Base-by-base conservation (phyloP, 148 eudicot genomes). In the Amaranthus palmeri region DNA sequence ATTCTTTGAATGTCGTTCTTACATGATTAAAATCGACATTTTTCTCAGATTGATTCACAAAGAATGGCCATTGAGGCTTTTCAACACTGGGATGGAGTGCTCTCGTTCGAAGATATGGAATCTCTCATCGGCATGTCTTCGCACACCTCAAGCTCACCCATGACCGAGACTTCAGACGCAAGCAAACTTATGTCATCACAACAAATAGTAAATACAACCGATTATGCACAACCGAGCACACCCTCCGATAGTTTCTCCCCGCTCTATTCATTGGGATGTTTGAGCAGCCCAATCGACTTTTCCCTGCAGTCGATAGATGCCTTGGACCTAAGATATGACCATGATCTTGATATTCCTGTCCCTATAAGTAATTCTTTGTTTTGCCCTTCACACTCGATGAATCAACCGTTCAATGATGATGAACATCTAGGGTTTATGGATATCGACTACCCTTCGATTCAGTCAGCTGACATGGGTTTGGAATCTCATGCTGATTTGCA, bases 31-130 rank as follows among this genome's bases (percentile, higher is more conserved):
- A 40, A 12, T 69, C 53, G 4, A n/a, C 42, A 6, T 40, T 50
- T 18, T 62, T 68, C 77, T 59, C 84, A 96, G 97, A 82, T 75
- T 36, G 89, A 87, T 62, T 90, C 97, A 48, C 84, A 69, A 70
- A 78, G 80, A 71, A 66, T 85, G 84, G 87, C 88, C 45, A 79
- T 84, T 15, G 83, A 81, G 66, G 97, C 96, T 45, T 90, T 81
- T 73, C 83, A 72, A 76, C 81, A 88, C 76, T 82, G 86, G 88
- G 88, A 74, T n/a, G 83, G 86, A 72, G 91, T 96, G 53, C 69
- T 86, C 51, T 55, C 85, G 52, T 87, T 83, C 48, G 89, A 90
- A 25, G 90, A 88, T 53, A 86, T 84, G 77, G 74, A 86, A 52
- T 83, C 88, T 70, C 87, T 86, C 48, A 57, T 81, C 72, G 81